Percentiles rank a stretch among this genome's conserved stretches.
Evolutionary conservation across 2,329 filamentous ascomycete genomes (phyloP).

Genomic region (Lasiodiplodia theobromae): DNA sequence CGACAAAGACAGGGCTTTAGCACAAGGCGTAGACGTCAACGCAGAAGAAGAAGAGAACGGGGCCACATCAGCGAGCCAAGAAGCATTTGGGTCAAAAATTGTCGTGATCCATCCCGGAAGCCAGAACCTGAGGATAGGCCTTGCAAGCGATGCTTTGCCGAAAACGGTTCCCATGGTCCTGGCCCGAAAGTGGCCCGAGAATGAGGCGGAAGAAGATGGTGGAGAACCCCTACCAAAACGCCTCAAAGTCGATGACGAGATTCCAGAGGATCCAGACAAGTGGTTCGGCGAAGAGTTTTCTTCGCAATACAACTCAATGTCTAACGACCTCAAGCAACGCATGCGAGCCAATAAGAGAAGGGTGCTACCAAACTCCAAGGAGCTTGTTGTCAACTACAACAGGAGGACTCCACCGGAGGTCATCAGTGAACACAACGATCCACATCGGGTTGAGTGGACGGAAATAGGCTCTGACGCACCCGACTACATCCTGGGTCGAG

Average conservation of each 20-base stretch:
- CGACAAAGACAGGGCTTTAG: slow-evolving; percentile 84
- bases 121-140: slow-evolving; percentile 91
- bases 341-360: slow-evolving; percentile 95
- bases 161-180: slow-evolving; percentile 95
- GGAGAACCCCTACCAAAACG: slow-evolving; percentile 78
- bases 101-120: slow-evolving; percentile 96
- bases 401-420: slow-evolving; percentile 81
- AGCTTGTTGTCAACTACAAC: slow-evolving; percentile 94
- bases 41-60: slow-evolving; percentile 42
- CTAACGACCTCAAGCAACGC: slow-evolving; percentile 82
- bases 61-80: slow-evolving; percentile 44
- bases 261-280: slow-evolving; percentile 72
- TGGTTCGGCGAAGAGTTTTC: slow-evolving; percentile 80
- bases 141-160: slow-evolving; percentile 93
- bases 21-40: slow-evolving; percentile 57
- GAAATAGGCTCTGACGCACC: slow-evolving; percentile 75
- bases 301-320: slow-evolving; percentile 78
- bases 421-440: slow-evolving; percentile 94
- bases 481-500: slow-evolving; percentile 79
- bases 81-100: slow-evolving; percentile 81
- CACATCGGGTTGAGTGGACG: slow-evolving; percentile 93
- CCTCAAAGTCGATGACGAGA: slow-evolving; percentile 66
- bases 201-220: slow-evolving; percentile 83
- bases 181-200: slow-evolving; percentile 77
- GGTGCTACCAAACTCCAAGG: slow-evolving; percentile 96